A percentile compares a stretch with the other conserved stretches of the same genome.
Evolutionary conservation across 305 asterid species (phyloP).

Genomic region (Solanum hybrid): DNA sequence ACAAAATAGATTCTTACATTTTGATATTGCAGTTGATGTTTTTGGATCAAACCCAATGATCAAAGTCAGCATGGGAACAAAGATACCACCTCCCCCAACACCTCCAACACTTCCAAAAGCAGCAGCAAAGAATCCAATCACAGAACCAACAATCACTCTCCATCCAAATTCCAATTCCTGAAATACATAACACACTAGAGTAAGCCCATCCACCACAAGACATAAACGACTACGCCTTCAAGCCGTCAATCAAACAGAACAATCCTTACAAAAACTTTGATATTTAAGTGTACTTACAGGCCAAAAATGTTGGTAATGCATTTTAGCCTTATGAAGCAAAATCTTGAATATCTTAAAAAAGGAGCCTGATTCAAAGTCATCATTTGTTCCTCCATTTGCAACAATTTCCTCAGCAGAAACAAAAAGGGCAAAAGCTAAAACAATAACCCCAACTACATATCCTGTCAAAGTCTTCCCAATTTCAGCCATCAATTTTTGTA

Average conservation of each 20-base stretch:
- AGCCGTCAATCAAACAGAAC: not conserved
- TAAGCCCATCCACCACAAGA: not conserved
- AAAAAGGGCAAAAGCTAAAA: slow-evolving; percentile 18
- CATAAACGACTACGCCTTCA: not conserved
- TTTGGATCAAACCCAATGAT: slow-evolving; percentile 56
- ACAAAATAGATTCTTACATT: slow-evolving; percentile 24
- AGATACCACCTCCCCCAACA: slow-evolving; percentile 66
- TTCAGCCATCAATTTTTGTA: slow-evolving; percentile 8
- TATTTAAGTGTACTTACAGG: slow-evolving; percentile 36
- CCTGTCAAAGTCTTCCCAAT: slow-evolving; percentile 4
- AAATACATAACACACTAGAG: too few species aligned
- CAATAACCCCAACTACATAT: slow-evolving; percentile 10
- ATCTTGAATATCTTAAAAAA: slow-evolving; percentile 21
- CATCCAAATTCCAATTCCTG: slow-evolving; percentile 40
- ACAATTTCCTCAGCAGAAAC: slow-evolving; percentile 32
- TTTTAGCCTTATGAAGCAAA: slow-evolving; percentile 19
- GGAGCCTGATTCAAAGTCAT: slow-evolving; percentile 17
- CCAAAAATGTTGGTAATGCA: slow-evolving; percentile 38
- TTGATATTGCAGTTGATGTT: slow-evolving; percentile 57
- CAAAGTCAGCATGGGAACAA: slow-evolving; percentile 57
- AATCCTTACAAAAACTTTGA: not conserved
- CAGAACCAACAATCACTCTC: slow-evolving; percentile 42
- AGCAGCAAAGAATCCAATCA: slow-evolving; percentile 65
- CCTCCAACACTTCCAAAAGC: slow-evolving; percentile 72
- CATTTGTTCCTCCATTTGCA: slow-evolving; percentile 21